Conservation (phyloP, 345 rosid genomes). For the Rubroshorea leprosula region DNA sequence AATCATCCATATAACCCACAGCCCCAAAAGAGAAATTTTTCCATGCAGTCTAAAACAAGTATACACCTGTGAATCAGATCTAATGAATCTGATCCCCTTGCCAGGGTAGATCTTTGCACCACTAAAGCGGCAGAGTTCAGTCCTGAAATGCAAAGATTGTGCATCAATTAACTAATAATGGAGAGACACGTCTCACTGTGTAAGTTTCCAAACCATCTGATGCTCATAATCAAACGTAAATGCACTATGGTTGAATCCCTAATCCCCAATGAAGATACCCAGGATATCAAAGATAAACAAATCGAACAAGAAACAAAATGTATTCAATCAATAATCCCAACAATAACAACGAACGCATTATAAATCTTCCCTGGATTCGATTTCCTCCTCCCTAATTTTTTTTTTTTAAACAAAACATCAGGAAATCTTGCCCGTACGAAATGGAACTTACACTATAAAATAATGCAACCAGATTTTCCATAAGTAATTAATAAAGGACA, state of each 20-base stretch:
- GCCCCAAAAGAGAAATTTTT: not conserved
- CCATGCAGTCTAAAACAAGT: not conserved
- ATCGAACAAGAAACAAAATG: too few species aligned
- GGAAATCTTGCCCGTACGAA: too few species aligned
- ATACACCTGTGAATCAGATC: constrained; percentile 65
- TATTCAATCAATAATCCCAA: too few species aligned
- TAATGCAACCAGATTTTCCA: not conserved
- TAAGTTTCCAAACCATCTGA: not conserved
- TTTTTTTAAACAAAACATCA: too few species aligned
- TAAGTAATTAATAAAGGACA: not conserved
- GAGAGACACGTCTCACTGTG: too few species aligned
- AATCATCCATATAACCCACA: not conserved
- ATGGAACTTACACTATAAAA: not conserved
- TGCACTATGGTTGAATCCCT: not conserved
- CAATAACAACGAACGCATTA: too few species aligned
- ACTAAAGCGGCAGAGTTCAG: constrained; percentile 75
- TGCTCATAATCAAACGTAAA: not conserved
- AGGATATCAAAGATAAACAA: too few species aligned
- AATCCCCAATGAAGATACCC: not conserved
- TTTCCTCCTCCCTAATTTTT: too few species aligned
- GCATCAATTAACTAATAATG: not conserved
- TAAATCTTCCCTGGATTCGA: too few species aligned
- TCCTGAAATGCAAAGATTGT: constrained; percentile 30
- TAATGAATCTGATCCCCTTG: constrained; percentile 59
- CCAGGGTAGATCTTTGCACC: constrained; percentile 76